phyloP scores from a whole-genome alignment of 495 filamentous ascomycete genomes.

The Letharia lupina region DNA sequence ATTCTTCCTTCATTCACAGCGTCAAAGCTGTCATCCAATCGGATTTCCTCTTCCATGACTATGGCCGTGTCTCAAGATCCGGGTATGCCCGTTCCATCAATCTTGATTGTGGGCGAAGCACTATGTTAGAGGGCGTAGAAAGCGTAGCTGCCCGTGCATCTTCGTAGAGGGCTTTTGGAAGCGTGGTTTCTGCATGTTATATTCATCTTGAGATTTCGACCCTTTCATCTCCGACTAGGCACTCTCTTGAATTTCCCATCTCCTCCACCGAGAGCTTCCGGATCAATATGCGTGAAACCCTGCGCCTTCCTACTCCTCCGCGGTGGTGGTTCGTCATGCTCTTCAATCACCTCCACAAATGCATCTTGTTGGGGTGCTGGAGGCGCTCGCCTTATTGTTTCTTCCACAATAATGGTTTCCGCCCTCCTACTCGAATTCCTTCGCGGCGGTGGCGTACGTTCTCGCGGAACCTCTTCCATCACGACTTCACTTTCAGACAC shows the following conservation, averaged over 20 bases:
- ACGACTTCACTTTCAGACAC: conserved; percentile 24
- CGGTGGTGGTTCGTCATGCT: conserved; percentile 24
- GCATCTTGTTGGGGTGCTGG: conserved; percentile 24
- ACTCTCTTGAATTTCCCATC: conserved; percentile 28
- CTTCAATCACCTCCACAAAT: conserved; percentile 37
- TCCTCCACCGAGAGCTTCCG: conserved; percentile 30
- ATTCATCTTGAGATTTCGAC: background rate
- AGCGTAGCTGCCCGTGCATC: background rate
- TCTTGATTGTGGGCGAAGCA: background rate
- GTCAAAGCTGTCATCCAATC: background rate
- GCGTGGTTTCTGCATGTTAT: background rate
- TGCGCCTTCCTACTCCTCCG: conserved; percentile 21
- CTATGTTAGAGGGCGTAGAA: background rate
- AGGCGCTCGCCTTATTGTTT: conserved; percentile 22
- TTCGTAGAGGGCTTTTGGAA: background rate
- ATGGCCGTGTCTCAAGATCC: background rate
- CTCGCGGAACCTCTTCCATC: conserved; percentile 23
- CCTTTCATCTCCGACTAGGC: conserved; percentile 24
- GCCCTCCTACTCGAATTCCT: conserved; percentile 19
- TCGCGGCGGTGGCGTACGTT: conserved; percentile 28
- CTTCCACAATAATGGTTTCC: conserved; percentile 28
- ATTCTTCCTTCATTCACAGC: background rate
- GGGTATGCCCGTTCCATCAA: background rate
- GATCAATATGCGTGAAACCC: conserved; percentile 32
- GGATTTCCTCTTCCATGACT: background rate